A percentile compares a stretch with the other conserved stretches of the same genome.
These are phyloP conservation scores for Phalaenopsis aphrodite DNA, from an alignment of 106 monocot genomes.

Conservation along the genomic window DNA sequence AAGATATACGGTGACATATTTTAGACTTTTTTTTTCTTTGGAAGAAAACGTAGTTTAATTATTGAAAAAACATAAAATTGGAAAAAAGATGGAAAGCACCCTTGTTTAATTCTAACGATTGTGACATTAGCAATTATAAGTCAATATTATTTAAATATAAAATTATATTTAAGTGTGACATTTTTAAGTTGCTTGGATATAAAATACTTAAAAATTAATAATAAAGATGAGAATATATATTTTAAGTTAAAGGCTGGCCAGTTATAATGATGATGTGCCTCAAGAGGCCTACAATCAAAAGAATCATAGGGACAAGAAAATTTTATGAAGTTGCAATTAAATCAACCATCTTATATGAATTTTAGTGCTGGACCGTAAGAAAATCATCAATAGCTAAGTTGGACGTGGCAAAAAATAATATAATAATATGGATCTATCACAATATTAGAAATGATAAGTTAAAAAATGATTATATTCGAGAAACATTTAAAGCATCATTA, in stretches of 20 bases:
- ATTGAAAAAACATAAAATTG: background rate
- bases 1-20: background rate
- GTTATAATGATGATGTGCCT: background rate
- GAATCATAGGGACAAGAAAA: background rate
- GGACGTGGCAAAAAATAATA: background rate
- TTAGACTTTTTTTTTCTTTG: background rate
- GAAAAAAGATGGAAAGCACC: background rate
- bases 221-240: background rate
- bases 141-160: background rate
- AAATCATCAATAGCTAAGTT: background rate
- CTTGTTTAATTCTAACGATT: background rate
- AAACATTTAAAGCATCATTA: background rate
- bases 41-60: background rate
- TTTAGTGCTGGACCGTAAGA: too few relatives aligned
- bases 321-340: background rate
- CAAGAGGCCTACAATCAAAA: background rate
- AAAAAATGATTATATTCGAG: background rate
- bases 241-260: background rate
- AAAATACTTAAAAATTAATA: too few relatives aligned
- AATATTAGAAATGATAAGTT: background rate
- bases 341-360: too few relatives aligned
- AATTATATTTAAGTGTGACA: background rate
- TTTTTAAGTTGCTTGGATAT: background rate
- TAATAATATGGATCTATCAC: too few relatives aligned
- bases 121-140: background rate